Evolutionary conservation across 225 moss, liverwort and hornwort genomes (phyloP).

Genomic region (Neckera pumila): DNA sequence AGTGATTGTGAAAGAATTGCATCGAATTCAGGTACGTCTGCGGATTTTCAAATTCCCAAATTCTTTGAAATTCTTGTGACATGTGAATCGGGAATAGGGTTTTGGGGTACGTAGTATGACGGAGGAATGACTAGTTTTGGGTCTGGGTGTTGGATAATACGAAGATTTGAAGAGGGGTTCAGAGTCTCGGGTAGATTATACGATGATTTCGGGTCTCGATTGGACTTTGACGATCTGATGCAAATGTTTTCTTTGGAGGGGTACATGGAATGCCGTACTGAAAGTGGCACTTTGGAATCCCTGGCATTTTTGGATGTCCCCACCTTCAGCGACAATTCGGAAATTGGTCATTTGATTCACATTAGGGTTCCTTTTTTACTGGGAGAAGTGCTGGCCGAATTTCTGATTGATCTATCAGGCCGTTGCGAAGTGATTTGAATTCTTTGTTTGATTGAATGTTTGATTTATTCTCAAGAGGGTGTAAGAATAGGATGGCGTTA

Average conservation of each 20-base stretch:
- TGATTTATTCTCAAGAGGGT: neutral
- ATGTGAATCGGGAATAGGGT: neutral
- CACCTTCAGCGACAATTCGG: too few relatives aligned
- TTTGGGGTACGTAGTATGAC: neutral
- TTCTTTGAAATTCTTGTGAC: neutral
- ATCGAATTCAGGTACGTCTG: neutral
- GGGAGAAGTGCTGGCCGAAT: neutral
- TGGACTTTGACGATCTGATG: neutral
- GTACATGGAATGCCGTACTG: neutral
- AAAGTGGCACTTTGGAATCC: neutral
- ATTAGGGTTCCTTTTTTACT: neutral
- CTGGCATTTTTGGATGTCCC: neutral
- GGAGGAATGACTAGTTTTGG: neutral
- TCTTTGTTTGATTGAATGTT: neutral
- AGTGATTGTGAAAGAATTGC: neutral
- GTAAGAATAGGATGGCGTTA: neutral
- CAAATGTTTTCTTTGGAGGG: neutral
- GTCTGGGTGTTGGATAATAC: neutral
- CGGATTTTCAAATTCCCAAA: neutral
- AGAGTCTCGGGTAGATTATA: neutral
- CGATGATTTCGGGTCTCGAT: neutral
- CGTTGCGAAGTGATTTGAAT: neutral
- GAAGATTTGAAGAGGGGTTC: neutral
- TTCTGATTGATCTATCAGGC: neutral
- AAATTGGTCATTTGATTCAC: neutral